Conservation (phyloP, 1,139 yeast genomes). For the Zygoascus hellenicus region DNA sequence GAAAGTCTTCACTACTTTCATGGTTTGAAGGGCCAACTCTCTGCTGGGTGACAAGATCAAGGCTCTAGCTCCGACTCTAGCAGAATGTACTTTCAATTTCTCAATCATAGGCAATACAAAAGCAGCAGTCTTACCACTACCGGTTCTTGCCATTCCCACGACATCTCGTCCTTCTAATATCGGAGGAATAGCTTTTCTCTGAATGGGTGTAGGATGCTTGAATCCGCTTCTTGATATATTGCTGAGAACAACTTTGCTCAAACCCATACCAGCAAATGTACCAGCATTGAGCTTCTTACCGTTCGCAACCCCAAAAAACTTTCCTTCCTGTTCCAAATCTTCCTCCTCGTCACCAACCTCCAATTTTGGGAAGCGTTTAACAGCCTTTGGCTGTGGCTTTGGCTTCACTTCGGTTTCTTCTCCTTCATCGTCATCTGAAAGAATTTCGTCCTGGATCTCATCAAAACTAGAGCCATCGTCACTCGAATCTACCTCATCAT, state of each 20-base stretch:
- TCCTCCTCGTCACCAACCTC: constrained; percentile 63
- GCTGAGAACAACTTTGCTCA: constrained; percentile 61
- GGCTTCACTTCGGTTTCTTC: constrained; percentile 22
- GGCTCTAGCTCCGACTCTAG: constrained; percentile 87
- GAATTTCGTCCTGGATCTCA: constrained; percentile 55
- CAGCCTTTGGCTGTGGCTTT: constrained; percentile 24
- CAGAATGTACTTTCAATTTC: constrained; percentile 71
- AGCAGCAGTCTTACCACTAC: constrained; percentile 98
- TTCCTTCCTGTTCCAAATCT: constrained; percentile 45
- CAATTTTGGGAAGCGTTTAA: constrained; percentile 49
- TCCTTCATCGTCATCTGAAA: constrained; percentile 42
- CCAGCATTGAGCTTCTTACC: constrained; percentile 58
- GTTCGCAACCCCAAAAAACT: constrained; percentile 49
- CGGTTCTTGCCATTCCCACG: constrained; percentile 99
- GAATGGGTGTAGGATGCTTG: constrained; percentile 96
- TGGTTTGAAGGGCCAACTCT: constrained; percentile 90
- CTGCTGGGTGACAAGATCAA: constrained; percentile 87
- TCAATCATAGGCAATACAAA: constrained; percentile 92
- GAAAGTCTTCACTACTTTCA: constrained; percentile 83
- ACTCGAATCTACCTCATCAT: constrained; percentile 33
- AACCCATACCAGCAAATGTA: constrained; percentile 84
- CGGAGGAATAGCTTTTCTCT: constrained; percentile 88
- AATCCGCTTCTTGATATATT: constrained; percentile 83
- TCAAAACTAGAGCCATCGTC: constrained; percentile 23
- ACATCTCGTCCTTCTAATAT: constrained; percentile 86